Conservation (phyloP, 495 filamentous ascomycete species). For the Xylaria acuta region DNA sequence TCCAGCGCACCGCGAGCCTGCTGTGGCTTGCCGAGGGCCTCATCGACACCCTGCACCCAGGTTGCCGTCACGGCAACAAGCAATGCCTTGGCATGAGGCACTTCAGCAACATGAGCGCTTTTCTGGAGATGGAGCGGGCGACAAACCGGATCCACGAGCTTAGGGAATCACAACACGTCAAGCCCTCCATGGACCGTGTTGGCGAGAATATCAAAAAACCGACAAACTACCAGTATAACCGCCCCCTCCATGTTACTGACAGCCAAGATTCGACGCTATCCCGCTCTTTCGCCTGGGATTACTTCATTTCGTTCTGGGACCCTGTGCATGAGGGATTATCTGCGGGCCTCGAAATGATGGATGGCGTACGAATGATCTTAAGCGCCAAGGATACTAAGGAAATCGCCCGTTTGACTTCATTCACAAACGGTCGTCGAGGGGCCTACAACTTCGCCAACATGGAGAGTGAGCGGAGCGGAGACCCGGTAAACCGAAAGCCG, state of each 20-base stretch:
- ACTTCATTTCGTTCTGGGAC: neutral
- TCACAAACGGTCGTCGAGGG: neutral
- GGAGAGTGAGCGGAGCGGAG: neutral
- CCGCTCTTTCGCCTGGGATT: neutral
- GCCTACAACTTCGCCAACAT: slow-evolving; percentile 18
- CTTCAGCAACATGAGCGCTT: neutral
- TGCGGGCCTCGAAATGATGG: neutral
- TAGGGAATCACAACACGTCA: neutral
- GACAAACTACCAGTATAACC: neutral
- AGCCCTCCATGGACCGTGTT: neutral
- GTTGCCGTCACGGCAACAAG: slow-evolving; percentile 10
- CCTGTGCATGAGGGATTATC: neutral
- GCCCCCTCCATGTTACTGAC: neutral
- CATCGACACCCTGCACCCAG: neutral
- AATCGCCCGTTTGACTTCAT: neutral
- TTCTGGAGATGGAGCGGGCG: neutral
- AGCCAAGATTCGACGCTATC: neutral
- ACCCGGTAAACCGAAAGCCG: neutral
- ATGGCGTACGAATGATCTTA: slow-evolving; percentile 1
- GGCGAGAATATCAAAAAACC: slow-evolving; percentile 8
- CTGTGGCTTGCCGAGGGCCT: slow-evolving; percentile 10
- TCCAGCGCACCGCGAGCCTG: slow-evolving; percentile 10
- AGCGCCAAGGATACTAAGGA: neutral
- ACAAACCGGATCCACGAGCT: neutral
- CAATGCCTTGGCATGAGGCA: neutral